Evolutionary conservation across 225 moss, liverwort and hornwort genomes (phyloP), one percentile per base, ranked within the genome.

Genomic region (Sphagnum tenellum): DNA sequence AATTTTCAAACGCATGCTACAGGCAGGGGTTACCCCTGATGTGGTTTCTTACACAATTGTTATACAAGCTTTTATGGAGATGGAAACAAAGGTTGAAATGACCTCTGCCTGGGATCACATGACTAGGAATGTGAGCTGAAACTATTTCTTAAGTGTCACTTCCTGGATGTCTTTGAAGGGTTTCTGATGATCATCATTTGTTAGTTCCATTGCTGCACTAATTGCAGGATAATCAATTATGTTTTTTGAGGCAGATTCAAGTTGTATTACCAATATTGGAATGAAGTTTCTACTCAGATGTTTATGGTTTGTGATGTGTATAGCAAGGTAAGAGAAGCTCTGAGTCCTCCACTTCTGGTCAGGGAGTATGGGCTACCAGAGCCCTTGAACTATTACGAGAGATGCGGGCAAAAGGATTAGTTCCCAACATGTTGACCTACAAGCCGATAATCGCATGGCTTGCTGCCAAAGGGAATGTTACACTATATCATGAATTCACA

Each of bases 401-500:
- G 69, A 86, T 86, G 86, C 82, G 82, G 58, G 61, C 57, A 46
- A 86, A 79, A 68, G 71, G 67, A 52, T 68, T 82, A 47, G 8
- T 45, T 2, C 86, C 86, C 10, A 79, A 86, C 70, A 74, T 54
- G 68, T 58, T 86, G 63, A 77, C 82, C 53, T 86, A 86, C 70
- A 86, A 86, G 79, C 86, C 86, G 5, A 79, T 86, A 63, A 82
- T 86, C 79, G 58, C 66, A 57, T 86, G 82, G 82, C 74, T 86
- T 61, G 74, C 86, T 57, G 75, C 65, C 59, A 79, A 71, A 58
- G 86, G 82, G 44, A 73, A 64, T 13, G 46, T 62, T 60, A 64
- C 49, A 44, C 65, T 73, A 65, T 86, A 82, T 59, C 70, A 75
- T 64, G 72, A 77, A 71, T 66, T 82, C 46, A 70, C 55, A 47